Evolutionary conservation across 306 rosid species (phyloP).

Genomic region (Acacia confusa): DNA sequence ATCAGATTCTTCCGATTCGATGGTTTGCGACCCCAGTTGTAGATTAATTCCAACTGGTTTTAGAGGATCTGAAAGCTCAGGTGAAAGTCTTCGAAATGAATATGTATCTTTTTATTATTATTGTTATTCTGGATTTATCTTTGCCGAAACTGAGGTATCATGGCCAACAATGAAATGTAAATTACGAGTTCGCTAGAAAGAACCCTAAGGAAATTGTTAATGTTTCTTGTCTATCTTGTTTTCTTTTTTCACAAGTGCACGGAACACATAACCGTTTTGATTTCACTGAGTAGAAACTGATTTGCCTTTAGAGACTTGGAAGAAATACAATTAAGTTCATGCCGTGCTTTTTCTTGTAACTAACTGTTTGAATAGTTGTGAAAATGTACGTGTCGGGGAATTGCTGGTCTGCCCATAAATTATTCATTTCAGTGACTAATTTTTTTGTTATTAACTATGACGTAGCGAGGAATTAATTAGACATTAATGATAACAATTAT

Average conservation of each 20-base stretch:
- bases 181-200: background rate
- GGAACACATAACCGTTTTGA: background rate
- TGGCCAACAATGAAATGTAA: slow-evolving; percentile 4
- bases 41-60: slow-evolving; percentile 61
- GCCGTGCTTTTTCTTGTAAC: background rate
- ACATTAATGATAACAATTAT: background rate
- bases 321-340: background rate
- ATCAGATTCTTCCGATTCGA: slow-evolving; percentile 47
- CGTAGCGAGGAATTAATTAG: background rate
- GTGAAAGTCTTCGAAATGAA: slow-evolving; percentile 36
- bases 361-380: background rate
- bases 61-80: slow-evolving; percentile 50
- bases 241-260: background rate
- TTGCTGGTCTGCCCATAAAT: background rate
- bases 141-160: slow-evolving; percentile 6
- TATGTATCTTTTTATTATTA: background rate
- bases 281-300: background rate
- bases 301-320: background rate
- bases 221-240: slow-evolving; percentile 1
- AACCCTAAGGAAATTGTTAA: background rate
- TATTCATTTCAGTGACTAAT: background rate
- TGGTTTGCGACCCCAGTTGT: slow-evolving; percentile 60
- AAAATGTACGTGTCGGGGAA: background rate
- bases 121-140: background rate
- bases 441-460: background rate